These are phyloP conservation scores for Pseudogymnoascus sp. DNA, from an alignment of 2,329 filamentous ascomycete species.

Conservation along the genomic window DNA sequence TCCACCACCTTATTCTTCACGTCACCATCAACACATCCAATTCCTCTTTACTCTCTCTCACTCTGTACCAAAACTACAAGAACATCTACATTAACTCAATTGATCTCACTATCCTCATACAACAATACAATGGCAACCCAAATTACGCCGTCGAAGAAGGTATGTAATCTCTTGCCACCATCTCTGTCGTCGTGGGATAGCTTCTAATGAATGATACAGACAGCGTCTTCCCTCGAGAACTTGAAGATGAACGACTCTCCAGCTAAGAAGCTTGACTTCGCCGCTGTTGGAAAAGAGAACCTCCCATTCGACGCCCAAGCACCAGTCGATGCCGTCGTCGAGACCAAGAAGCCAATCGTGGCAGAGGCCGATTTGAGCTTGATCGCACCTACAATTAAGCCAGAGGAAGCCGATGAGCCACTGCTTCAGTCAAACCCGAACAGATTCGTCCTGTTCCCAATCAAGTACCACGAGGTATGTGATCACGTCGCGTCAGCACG, in stretches of 20 bases:
- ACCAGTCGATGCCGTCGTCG: conserved; percentile 46
- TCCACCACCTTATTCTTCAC: conserved; percentile 10
- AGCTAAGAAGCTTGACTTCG: conserved; percentile 81
- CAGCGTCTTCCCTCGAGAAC: conserved; percentile 76
- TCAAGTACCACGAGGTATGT: conserved; percentile 98
- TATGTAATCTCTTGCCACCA: conserved; percentile 40
- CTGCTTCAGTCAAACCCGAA: conserved; percentile 92
- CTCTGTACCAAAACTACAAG: conserved; percentile 18
- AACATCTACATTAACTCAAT: conserved; percentile 19
- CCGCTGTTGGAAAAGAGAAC: conserved; percentile 75
- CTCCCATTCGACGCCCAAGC: conserved; percentile 45
- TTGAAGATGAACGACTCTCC: conserved; percentile 87
- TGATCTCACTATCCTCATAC: conserved; percentile 8
- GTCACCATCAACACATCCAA: conserved; percentile 16
- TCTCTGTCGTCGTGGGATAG: conserved; percentile 26
- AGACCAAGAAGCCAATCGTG: conserved; percentile 52
- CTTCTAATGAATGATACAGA: conserved; percentile 45
- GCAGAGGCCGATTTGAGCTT: conserved; percentile 27
- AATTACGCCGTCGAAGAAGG: conserved; percentile 68
- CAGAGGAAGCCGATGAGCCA: conserved; percentile 76
- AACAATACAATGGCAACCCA: conserved; percentile 63
- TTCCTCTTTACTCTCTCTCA: conserved; percentile 19
- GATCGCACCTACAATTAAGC: conserved; percentile 50
- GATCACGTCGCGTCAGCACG: conserved; percentile 34
- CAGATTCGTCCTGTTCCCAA: conserved; percentile 95